Percentiles rank a stretch among this genome's conserved stretches.
phyloP scores from a whole-genome alignment of 2,329 filamentous ascomycete genomes.

The Trichoderma semiorbis region DNA sequence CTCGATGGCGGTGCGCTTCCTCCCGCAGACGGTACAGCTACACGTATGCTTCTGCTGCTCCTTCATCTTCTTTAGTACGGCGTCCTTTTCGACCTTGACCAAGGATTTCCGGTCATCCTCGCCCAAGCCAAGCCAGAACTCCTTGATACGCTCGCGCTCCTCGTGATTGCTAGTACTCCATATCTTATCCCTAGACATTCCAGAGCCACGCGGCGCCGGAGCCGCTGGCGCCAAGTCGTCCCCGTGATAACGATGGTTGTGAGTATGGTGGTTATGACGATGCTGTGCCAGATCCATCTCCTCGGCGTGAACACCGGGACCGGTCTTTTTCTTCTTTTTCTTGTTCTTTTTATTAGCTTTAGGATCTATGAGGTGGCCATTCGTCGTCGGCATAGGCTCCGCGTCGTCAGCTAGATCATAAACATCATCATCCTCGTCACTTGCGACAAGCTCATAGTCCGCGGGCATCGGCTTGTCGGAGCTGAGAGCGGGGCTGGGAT shows the following conservation, averaged over 20 bases:
- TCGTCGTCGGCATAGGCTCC: constrained; percentile 29
- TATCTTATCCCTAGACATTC: constrained; percentile 75
- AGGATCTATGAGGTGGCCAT: constrained; percentile 31
- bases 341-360: constrained; percentile 60
- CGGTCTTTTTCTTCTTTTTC: constrained; percentile 65
- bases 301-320: constrained; percentile 24
- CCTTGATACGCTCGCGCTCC: constrained; percentile 94
- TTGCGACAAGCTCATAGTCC: constrained; percentile 52
- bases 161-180: constrained; percentile 96
- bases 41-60: constrained; percentile 99
- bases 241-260: background rate
- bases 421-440: constrained; percentile 51
- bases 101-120: constrained; percentile 93
- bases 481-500: constrained; percentile 35
- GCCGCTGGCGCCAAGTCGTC: constrained; percentile 22
- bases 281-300: background rate
- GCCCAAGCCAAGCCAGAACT: constrained; percentile 93
- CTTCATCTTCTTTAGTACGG: constrained; percentile 98
- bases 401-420: constrained; percentile 35
- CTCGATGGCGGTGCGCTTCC: constrained; percentile 95
- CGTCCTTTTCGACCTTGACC: constrained; percentile 98
- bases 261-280: background rate
- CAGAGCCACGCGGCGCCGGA: constrained; percentile 35
- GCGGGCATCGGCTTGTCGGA: constrained; percentile 28
- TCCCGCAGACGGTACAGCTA: constrained; percentile 93